Percentiles rank a stretch among this genome's conserved stretches.
Conservation (phyloP, 2,329 filamentous ascomycete species). For the Colletotrichum phormii region DNA sequence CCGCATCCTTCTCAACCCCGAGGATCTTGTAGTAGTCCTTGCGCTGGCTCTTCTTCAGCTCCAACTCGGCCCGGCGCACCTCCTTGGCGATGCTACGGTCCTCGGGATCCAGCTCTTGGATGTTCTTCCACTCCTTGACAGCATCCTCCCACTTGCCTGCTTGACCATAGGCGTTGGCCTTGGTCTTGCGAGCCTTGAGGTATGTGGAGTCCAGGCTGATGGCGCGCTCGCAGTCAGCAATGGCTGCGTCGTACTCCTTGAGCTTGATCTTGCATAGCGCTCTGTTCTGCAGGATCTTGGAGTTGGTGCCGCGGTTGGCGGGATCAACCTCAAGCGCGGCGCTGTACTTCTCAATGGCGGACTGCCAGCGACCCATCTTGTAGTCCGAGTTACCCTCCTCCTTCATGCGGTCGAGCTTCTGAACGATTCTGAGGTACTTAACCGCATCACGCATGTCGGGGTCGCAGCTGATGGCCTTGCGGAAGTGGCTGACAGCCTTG, state of each 20-base stretch:
- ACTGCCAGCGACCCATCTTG: constrained; percentile 83
- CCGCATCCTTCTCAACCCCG: constrained; percentile 85
- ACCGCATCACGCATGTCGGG: constrained; percentile 91
- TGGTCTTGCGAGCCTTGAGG: constrained; percentile 91
- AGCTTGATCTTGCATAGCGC: constrained; percentile 86
- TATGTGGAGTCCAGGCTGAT: constrained; percentile 86
- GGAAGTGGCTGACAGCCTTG: constrained; percentile 92
- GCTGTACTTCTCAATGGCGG: constrained; percentile 87
- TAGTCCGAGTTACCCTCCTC: constrained; percentile 92
- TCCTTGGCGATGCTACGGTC: constrained; percentile 87
- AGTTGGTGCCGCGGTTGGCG: constrained; percentile 89
- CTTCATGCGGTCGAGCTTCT: constrained; percentile 93
- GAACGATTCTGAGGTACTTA: constrained; percentile 88
- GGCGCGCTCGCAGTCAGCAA: constrained; percentile 87
- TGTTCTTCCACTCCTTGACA: constrained; percentile 86
- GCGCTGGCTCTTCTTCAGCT: constrained; percentile 96
- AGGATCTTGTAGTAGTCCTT: constrained; percentile 99
- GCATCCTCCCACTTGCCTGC: constrained; percentile 93
- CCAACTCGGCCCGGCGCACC: constrained; percentile 88
- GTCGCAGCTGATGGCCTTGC: constrained; percentile 88
- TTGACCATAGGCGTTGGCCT: constrained; percentile 88
- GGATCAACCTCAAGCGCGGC: constrained; percentile 88
- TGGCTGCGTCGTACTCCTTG: constrained; percentile 84
- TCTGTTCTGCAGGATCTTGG: constrained; percentile 94
- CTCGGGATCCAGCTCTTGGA: constrained; percentile 84